A percentile compares a stretch with the other conserved stretches of the same genome.
phyloP scores from a whole-genome alignment of 345 rosid species.

The Cochlearia excelsa region DNA sequence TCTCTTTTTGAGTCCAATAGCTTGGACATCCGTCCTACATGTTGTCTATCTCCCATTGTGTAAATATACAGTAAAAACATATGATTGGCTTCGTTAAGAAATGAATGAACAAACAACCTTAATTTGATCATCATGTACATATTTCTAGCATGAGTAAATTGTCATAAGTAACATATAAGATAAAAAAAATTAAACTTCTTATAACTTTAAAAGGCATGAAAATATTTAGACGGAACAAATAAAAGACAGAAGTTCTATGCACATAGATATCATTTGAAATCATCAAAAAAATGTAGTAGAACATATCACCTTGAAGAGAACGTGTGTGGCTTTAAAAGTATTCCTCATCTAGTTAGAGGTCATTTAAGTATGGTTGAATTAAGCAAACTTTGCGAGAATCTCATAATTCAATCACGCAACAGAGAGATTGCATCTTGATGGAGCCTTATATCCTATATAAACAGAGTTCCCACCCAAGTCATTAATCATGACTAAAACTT shows the following conservation, averaged over 20 bases:
- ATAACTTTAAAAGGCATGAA: slow-evolving; percentile 9
- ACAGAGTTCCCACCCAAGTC: slow-evolving; percentile 15
- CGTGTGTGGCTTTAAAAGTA: slow-evolving; percentile 61
- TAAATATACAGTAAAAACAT: slow-evolving; percentile 89
- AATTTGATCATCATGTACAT: slow-evolving; percentile 90
- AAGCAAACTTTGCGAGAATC: slow-evolving; percentile 53
- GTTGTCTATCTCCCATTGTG: slow-evolving; percentile 88
- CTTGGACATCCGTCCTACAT: slow-evolving; percentile 84
- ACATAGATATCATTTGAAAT: too few species aligned
- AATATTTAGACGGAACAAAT: slow-evolving; percentile 6
- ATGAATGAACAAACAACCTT: slow-evolving; percentile 73
- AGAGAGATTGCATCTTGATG: slow-evolving; percentile 64
- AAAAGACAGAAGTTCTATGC: too few species aligned
- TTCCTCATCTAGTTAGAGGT: slow-evolving; percentile 66
- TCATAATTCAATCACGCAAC: slow-evolving; percentile 57
- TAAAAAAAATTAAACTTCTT: background rate
- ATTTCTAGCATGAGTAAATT: slow-evolving; percentile 62
- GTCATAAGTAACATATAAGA: slow-evolving; percentile 57
- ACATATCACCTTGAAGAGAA: slow-evolving; percentile 67
- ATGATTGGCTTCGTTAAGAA: slow-evolving; percentile 78
- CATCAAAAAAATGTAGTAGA: slow-evolving; percentile 14
- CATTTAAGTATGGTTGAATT: slow-evolving; percentile 65
- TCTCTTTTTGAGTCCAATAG: slow-evolving; percentile 72
- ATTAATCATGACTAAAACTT: slow-evolving; percentile 7
- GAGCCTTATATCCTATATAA: slow-evolving; percentile 66